Evolutionary conservation across 2,329 filamentous ascomycete species (phyloP), one percentile per base, ranked within the genome.

Genomic region (Colletotrichum lindemuthianum): DNA sequence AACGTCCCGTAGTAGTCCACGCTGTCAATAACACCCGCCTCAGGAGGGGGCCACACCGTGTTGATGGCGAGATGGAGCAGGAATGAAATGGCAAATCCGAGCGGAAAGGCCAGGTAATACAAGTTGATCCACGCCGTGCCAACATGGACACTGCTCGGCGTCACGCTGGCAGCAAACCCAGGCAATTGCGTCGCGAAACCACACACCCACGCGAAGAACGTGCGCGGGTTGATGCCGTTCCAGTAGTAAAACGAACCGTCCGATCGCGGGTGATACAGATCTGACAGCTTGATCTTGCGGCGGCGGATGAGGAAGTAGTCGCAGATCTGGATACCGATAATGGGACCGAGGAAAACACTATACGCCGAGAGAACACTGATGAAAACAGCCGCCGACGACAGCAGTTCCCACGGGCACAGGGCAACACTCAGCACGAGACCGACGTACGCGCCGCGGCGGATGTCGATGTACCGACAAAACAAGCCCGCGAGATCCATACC

Each of bases 401-500:
- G 73, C 0, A 86, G 75, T 60, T 85, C 74, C 84, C 84, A 87
- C 0, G 84, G 84, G 63, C 80, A 81, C 41, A 80, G 76, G 0
- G 76, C 75, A 39, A 82, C 79, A 11, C 76, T 78, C 7, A 84
- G 72, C 3, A 83, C 67, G 0, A 80, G 75, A 5, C 78, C 80
- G 44, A 87, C 73, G 63, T 83, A 82, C 3, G 79, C 78, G 1
- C 86, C 86, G 2, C 86, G 79, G 5, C 84, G 75, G 61, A 87
- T 87, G 70, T 85, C 86, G 72, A 88, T 80, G 66, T 81, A 86
- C 44, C 76, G 77, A 0, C 84, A 84, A 61, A 81, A 81, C 0
- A 86, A 72, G 1, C 80, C 82, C 0, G 84, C 79, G 52, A 87
- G 74, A 68, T 88, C 86, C 77, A 88, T 86, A 6, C 85, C 85